Conservation (phyloP, 192 early-diverging fungal genomes). For the Mortierella hygrophila region DNA sequence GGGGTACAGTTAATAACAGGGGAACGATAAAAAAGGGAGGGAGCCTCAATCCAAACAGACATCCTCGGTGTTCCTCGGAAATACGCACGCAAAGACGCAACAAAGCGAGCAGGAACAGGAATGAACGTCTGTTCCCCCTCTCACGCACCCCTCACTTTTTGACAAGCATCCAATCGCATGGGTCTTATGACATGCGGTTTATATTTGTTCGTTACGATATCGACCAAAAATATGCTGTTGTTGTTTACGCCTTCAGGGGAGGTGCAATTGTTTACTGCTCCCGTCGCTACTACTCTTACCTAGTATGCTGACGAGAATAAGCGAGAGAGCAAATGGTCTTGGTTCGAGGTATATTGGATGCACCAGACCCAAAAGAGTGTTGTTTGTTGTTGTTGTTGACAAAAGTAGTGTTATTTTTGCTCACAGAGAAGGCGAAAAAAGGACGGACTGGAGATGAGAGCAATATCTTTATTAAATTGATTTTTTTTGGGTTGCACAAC, state of each 20-base stretch:
- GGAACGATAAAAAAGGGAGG: background rate
- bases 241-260: no score
- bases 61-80: background rate
- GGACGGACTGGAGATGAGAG: slow-evolving; percentile 22
- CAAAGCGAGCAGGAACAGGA: background rate
- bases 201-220: background rate
- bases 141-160: background rate
- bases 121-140: background rate
- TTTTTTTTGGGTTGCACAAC: slow-evolving; percentile 17
- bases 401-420: background rate
- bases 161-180: background rate
- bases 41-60: background rate
- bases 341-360: slow-evolving; percentile 9
- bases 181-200: background rate
- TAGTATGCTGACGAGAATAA: background rate
- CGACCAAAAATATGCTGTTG: no score
- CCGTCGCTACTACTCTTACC: background rate
- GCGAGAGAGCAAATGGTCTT: background rate
- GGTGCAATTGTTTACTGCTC: background rate
- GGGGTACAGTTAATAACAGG: background rate
- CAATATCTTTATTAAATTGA: slow-evolving; percentile 30
- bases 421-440: slow-evolving; percentile 5
- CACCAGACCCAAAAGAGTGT: background rate
- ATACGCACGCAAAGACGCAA: background rate
- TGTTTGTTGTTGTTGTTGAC: background rate